Percentiles rank a stretch among this genome's conserved stretches.
These are phyloP conservation scores for Mimosa pudica DNA, from an alignment of 306 rosid genomes.

Conservation along the genomic window DNA sequence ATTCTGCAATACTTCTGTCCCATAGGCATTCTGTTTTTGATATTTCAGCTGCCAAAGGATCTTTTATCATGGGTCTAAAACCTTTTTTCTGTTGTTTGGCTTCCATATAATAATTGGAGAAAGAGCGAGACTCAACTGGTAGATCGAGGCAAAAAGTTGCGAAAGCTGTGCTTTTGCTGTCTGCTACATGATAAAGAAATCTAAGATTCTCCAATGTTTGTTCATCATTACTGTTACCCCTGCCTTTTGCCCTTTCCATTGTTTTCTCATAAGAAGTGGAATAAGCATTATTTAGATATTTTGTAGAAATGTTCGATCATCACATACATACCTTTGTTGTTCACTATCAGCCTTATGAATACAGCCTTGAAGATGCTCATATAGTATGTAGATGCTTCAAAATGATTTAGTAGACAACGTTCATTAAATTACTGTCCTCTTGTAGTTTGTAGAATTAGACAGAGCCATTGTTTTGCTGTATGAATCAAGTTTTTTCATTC, in stretches of 20 bases:
- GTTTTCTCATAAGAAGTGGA: neutral
- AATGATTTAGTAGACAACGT: conserved; percentile 23
- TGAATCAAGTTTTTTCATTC: conserved; percentile 20
- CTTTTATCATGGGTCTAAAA: neutral
- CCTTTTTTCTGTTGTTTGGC: conserved; percentile 3
- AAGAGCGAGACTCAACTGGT: conserved; percentile 9
- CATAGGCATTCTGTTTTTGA: conserved; percentile 12
- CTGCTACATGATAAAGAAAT: conserved; percentile 23
- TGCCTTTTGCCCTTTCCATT: neutral
- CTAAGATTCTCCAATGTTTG: neutral
- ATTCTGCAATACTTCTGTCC: neutral
- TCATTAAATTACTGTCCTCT: conserved; percentile 12
- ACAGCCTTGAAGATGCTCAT: conserved; percentile 4
- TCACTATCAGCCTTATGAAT: neutral
- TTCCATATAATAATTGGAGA: conserved; percentile 27
- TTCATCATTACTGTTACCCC: neutral
- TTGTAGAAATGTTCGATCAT: conserved; percentile 17
- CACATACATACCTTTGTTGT: conserved; percentile 19
- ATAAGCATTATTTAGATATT: neutral
- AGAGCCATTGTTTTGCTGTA: conserved; percentile 11
- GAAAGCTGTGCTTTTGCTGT: neutral
- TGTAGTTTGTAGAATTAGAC: conserved; percentile 24
- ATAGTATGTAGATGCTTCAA: conserved; percentile 5
- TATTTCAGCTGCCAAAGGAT: conserved; percentile 24
- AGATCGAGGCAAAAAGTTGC: neutral